Evolutionary conservation across 129 eudicot species (phyloP).

Genomic region (Saposhnikovia divaricata): DNA sequence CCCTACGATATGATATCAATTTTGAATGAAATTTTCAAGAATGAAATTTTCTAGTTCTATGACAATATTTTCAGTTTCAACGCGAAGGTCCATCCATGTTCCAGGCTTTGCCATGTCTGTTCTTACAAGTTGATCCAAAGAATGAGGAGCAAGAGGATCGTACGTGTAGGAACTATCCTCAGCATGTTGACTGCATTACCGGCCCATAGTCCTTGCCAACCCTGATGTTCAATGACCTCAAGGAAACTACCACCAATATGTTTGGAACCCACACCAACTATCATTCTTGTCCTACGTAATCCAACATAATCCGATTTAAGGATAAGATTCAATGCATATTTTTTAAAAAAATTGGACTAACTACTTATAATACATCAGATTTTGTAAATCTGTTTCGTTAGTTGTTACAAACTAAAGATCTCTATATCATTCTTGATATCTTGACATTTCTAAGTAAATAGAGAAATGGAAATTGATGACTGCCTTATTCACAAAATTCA

Average conservation of each 20-base stretch:
- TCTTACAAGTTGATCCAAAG: too few relatives aligned
- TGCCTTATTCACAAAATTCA: background rate
- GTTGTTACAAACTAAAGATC: background rate
- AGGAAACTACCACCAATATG: slow-evolving; percentile 68
- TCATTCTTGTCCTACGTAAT: slow-evolving; percentile 85
- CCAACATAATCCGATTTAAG: background rate
- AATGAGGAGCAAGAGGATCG: too few relatives aligned
- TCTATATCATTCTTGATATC: background rate
- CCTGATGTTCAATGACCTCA: slow-evolving; percentile 74
- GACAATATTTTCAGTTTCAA: too few relatives aligned
- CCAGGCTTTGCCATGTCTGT: too few relatives aligned
- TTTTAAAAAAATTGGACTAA: background rate
- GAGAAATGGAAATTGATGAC: too few relatives aligned
- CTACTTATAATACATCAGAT: background rate
- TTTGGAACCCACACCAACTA: slow-evolving; percentile 90
- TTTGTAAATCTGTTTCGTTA: background rate
- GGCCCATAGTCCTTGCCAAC: slow-evolving; percentile 99
- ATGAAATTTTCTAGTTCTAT: too few relatives aligned
- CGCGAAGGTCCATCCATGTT: too few relatives aligned
- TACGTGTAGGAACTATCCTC: slow-evolving; percentile 89
- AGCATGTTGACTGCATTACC: slow-evolving; percentile 94
- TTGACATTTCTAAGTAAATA: too few relatives aligned
- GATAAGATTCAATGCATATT: slow-evolving; percentile 6
- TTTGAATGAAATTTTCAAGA: too few relatives aligned
- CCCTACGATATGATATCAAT: too few relatives aligned